A percentile compares a stretch with the other conserved stretches of the same genome.
Conservation (phyloP, 78 protist species). For the Andalucia godoyi region DNA sequence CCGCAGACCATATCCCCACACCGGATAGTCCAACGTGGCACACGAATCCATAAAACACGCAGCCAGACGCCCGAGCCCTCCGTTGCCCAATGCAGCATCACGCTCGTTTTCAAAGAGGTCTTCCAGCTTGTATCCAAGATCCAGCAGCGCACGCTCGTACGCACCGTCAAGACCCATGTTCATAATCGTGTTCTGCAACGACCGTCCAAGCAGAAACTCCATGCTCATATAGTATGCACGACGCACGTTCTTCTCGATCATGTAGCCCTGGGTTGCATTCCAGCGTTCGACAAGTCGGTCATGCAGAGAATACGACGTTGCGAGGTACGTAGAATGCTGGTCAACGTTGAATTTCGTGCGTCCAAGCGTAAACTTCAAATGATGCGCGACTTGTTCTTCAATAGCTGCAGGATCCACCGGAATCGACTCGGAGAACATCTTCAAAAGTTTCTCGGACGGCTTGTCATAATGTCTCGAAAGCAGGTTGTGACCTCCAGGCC, state of each 20-base stretch:
- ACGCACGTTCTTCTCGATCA: constrained; percentile 41
- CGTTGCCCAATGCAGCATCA: constrained; percentile 95
- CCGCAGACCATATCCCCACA: constrained; percentile 73
- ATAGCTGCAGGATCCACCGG: no score
- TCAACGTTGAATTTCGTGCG: constrained; percentile 49
- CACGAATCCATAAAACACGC: constrained; percentile 85
- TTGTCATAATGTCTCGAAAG: no score
- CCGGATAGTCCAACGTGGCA: constrained; percentile 81
- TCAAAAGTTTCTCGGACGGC: no score
- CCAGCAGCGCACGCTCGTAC: constrained; percentile 49
- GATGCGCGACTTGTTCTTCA: constrained; percentile 39
- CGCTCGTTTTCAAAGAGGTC: constrained; percentile 69
- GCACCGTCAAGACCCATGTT: constrained; percentile 51
- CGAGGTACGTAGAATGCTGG: constrained; percentile 44
- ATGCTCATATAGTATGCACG: constrained; percentile 80
- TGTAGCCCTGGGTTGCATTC: constrained; percentile 32
- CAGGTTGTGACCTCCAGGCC: neutral
- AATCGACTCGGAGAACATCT: no score
- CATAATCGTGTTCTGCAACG: constrained; percentile 62
- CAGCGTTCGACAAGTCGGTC: constrained; percentile 54
- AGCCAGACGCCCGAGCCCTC: constrained; percentile 91
- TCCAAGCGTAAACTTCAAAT: constrained; percentile 58
- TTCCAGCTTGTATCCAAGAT: constrained; percentile 48
- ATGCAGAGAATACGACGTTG: constrained; percentile 51
- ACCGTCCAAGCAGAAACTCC: constrained; percentile 86